A percentile compares a stretch with the other conserved stretches of the same genome.
Evolutionary conservation across 371 early-diverging fungal species (phyloP).

Genomic region (Apophysomyces trapeziformis): DNA sequence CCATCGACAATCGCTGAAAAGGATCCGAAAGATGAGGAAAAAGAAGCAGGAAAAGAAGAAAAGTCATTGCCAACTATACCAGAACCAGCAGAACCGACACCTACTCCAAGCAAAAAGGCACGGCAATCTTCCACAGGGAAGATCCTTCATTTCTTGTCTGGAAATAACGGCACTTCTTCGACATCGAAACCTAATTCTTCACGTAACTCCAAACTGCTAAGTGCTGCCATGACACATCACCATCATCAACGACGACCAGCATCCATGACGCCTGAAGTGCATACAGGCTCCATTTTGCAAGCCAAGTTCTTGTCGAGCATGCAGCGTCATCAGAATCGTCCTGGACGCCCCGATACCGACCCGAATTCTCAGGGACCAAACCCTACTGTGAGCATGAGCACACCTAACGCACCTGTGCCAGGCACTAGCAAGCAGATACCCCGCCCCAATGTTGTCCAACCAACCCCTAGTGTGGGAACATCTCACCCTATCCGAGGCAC

Average conservation of each 20-base stretch:
- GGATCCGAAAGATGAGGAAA: neutral
- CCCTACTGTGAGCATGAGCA: slow-evolving; percentile 25
- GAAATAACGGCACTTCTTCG: slow-evolving; percentile 30
- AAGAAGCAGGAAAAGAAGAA: slow-evolving; percentile 1
- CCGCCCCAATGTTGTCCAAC: slow-evolving; percentile 22
- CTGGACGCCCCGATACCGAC: neutral
- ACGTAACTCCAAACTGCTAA: slow-evolving; percentile 4
- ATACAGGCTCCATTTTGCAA: slow-evolving; percentile 41
- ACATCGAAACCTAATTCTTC: slow-evolving; percentile 13
- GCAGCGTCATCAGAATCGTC: slow-evolving; percentile 26
- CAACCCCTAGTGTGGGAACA: slow-evolving; percentile 23
- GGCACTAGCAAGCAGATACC: slow-evolving; percentile 36
- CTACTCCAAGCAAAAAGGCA: slow-evolving; percentile 14
- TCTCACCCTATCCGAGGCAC: slow-evolving; percentile 46
- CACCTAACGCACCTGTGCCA: slow-evolving; percentile 32
- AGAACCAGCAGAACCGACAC: slow-evolving; percentile 10
- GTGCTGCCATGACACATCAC: neutral
- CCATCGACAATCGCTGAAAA: no score
- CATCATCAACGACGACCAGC: slow-evolving; percentile 2
- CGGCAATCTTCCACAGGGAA: slow-evolving; percentile 32
- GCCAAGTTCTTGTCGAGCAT: slow-evolving; percentile 50
- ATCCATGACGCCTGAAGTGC: slow-evolving; percentile 10
- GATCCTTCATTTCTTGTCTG: slow-evolving; percentile 38
- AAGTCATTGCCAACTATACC: neutral
- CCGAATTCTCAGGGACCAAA: neutral